Percentiles rank a stretch among this genome's conserved stretches.
These are phyloP conservation scores for Elsinoe batatas DNA, from an alignment of 2,329 filamentous ascomycete species.

Conservation along the genomic window DNA sequence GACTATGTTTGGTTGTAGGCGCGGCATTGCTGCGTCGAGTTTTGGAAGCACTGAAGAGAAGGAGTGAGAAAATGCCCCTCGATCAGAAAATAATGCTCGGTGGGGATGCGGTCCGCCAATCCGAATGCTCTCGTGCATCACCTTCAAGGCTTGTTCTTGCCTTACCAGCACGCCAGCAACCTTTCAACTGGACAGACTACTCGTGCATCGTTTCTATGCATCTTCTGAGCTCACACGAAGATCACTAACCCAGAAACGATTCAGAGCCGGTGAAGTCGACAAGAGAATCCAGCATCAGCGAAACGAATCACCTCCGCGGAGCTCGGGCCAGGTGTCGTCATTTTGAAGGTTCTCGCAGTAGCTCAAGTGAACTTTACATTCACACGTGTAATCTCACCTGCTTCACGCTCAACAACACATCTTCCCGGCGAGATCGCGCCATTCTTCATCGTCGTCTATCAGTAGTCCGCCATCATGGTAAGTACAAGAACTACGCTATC, in stretches of 20 bases:
- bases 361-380: neutral
- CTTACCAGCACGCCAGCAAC: too few species aligned
- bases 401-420: too few species aligned
- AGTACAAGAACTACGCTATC: neutral
- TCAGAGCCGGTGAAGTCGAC: too few species aligned
- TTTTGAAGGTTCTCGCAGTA: conserved; percentile 12
- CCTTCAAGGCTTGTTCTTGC: too few species aligned
- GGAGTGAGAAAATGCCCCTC: neutral
- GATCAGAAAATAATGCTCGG: neutral
- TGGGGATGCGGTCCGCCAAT: neutral
- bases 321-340: conserved; percentile 13
- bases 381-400: neutral
- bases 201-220: too few species aligned
- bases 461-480: conserved; percentile 1
- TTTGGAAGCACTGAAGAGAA: neutral
- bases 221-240: too few species aligned
- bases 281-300: too few species aligned
- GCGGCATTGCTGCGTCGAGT: conserved; percentile 24
- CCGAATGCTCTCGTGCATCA: neutral
- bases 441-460: neutral
- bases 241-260: too few species aligned
- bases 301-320: neutral
- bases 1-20: conserved; percentile 69
- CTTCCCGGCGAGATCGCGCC: too few species aligned
- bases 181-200: too few species aligned